These are phyloP conservation scores for Agrostemma githago DNA, from an alignment of 148 eudicot species.

Conservation along the genomic window DNA sequence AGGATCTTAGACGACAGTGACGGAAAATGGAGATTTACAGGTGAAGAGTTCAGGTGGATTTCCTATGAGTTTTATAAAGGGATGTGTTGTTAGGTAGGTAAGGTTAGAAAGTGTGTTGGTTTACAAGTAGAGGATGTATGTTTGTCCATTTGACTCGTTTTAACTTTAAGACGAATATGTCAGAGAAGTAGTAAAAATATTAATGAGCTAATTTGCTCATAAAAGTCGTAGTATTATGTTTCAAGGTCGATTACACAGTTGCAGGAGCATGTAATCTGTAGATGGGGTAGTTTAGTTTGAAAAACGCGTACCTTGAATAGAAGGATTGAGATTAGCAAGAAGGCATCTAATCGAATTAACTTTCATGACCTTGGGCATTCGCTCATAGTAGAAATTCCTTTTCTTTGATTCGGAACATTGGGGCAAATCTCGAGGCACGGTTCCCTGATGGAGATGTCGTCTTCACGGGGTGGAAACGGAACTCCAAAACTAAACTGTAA, in stretches of 20 bases:
- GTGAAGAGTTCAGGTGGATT: conserved; percentile 19
- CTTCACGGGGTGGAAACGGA: conserved; percentile 45
- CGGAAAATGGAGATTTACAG: background rate
- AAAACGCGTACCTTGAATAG: background rate
- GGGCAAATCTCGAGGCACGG: conserved; percentile 86
- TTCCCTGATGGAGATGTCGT: conserved; percentile 57
- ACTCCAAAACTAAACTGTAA: conserved; percentile 82
- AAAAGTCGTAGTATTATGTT: background rate
- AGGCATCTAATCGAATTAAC: background rate
- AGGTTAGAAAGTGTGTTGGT: too few relatives aligned
- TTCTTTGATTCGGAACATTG: conserved; percentile 39
- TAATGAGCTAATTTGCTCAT: too few relatives aligned
- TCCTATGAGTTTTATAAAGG: conserved; percentile 14
- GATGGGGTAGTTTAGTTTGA: background rate
- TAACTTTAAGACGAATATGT: too few relatives aligned
- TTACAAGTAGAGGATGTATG: too few relatives aligned
- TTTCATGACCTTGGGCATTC: conserved; percentile 63
- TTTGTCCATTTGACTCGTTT: too few relatives aligned
- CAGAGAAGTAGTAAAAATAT: too few relatives aligned
- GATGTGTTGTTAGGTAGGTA: conserved; percentile 10
- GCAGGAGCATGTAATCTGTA: background rate
- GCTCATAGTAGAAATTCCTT: conserved; percentile 9
- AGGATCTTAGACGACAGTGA: background rate
- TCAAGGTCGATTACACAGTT: background rate
- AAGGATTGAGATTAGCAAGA: background rate